Evolutionary conservation across 345 rosid genomes (phyloP), one percentile per base, ranked within the genome.

Genomic region (Melastoma malabathricum): DNA sequence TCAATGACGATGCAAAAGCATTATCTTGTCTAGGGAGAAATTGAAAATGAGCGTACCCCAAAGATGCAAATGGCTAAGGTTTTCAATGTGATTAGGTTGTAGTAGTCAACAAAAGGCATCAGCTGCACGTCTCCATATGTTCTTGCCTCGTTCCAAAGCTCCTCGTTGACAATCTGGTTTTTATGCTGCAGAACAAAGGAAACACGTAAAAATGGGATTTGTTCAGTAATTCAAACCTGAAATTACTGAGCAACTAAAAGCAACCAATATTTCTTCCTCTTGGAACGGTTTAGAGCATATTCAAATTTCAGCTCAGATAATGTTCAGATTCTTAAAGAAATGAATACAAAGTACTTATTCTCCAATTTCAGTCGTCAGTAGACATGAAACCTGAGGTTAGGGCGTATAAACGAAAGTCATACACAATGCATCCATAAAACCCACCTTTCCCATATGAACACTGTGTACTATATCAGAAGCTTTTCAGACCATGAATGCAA

Each of bases 21-120:
- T 46, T 16, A 10, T 59, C 65, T 64, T 18, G 10, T 31, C 54
- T 48, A 20, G 29, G 23, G 6, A 15, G 57, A 44, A 48, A 62
- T 52, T 57, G 57, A 51, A 60, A 16, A 63, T 48, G 62, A 64
- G 8, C 53, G 77, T 80, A 92, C 98, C 88, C 98, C 97, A 51
- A 74, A 87, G 52, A 83, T 87, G 80, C 95, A 92, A 65, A 87
- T 92, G 12, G 95, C 98, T 71, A 92, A 64, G 58, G 95, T 87
- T 79, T 92, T 92, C 95, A 88, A 87, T 47, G 94, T 92, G 66
- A 92, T 92, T 58, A 92, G 83, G 74, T 75, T 84, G 74, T 92
- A 92, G 71, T 92, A 87, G 61, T 87, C 98, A 57, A 87, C 98
- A 68, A 92, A 92, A 54, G 97, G 98, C 97, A 92, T 81, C 59